phyloP scores from a whole-genome alignment of 768 basidiomycete species.

The Brasilioporus rufonigricans region DNA sequence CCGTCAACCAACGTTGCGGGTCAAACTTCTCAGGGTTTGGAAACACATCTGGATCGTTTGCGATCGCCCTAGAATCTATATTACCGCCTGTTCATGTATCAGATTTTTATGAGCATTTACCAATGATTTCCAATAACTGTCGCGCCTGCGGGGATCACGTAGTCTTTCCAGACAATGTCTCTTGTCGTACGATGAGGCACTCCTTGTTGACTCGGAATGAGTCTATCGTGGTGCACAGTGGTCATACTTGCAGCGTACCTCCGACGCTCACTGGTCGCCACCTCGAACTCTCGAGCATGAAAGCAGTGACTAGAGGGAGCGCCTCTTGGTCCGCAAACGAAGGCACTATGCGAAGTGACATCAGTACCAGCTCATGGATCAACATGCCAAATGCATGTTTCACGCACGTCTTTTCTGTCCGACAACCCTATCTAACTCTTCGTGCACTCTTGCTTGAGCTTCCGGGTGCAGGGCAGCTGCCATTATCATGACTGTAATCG shows the following conservation, averaged over 20 bases:
- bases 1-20: conserved; percentile 1
- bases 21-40: conserved; percentile 9
- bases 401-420: conserved; percentile 7
- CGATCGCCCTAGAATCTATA: conserved; percentile 1
- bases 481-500: conserved; percentile 6
- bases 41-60: conserved; percentile 5
- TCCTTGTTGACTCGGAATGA: not conserved
- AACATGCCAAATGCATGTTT: not conserved
- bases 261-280: conserved; percentile 6
- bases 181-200: conserved; percentile 5
- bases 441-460: conserved; percentile 5
- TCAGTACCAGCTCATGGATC: not conserved
- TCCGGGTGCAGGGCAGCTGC: conserved; percentile 4
- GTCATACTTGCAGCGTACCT: not conserved
- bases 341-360: not conserved
- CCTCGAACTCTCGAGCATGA: not conserved
- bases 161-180: conserved; percentile 6
- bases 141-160: conserved; percentile 5
- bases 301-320: conserved; percentile 6
- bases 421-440: conserved; percentile 4
- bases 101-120: not conserved
- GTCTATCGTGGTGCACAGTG: not conserved
- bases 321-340: not conserved
- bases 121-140: conserved; percentile 6
- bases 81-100: not conserved